phyloP scores from a whole-genome alignment of 768 basidiomycete species.

The Tulasnella sp. region DNA sequence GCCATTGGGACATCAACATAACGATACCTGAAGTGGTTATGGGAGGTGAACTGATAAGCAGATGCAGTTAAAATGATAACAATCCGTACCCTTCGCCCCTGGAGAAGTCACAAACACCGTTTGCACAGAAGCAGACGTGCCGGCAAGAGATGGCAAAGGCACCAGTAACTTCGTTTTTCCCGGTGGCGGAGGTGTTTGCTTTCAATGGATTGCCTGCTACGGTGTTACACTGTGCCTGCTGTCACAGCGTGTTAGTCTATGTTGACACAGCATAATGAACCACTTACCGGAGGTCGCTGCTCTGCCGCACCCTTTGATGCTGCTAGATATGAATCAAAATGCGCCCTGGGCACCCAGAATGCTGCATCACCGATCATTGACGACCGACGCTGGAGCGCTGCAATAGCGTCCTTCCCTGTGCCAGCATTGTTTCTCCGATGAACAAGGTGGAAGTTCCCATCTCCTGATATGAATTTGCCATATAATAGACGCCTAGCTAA shows the following conservation, averaged over 20 bases:
- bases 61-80: no score
- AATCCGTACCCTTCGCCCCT: background rate
- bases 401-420: background rate
- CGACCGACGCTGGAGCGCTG: background rate
- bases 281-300: background rate
- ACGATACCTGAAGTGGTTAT: background rate
- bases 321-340: background rate
- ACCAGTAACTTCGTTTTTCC: background rate
- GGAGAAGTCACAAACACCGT: background rate
- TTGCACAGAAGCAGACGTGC: background rate
- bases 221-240: background rate
- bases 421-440: background rate
- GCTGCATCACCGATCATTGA: background rate
- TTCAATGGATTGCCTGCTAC: background rate
- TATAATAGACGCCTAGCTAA: background rate
- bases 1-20: background rate
- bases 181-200: background rate
- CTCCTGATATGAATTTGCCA: background rate
- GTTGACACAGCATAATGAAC: background rate
- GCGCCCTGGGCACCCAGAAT: background rate
- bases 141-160: background rate
- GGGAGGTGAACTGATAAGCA: no score
- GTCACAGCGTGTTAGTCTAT: background rate
- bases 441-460: background rate
- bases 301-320: background rate